Percentiles rank a stretch among this genome's conserved stretches.
These are phyloP conservation scores for Oehlia diaphana DNA, from an alignment of 192 early-diverging fungal genomes.

Conservation along the genomic window DNA sequence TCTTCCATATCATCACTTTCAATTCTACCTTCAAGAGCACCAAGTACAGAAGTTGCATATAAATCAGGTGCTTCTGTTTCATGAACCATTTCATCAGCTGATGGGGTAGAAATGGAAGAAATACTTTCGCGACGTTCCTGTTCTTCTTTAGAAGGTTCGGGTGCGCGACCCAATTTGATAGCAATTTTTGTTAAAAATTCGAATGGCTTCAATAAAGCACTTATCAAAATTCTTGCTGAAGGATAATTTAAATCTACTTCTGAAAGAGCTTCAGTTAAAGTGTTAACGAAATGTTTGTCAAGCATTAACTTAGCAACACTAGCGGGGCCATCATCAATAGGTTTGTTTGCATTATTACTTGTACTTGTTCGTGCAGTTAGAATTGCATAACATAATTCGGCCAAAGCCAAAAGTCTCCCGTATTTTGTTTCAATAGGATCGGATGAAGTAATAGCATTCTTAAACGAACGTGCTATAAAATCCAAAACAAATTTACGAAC, in stretches of 20 bases:
- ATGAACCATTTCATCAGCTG: conserved; percentile 33
- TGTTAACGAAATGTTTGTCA: conserved; percentile 81
- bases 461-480: conserved; percentile 59
- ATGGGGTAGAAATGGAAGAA: conserved; percentile 46
- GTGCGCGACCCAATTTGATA: conserved; percentile 77
- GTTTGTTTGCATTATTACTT: conserved; percentile 24
- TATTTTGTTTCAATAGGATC: conserved; percentile 60
- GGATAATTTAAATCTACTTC: conserved; percentile 94
- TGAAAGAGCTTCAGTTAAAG: conserved; percentile 75
- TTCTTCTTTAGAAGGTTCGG: conserved; percentile 52
- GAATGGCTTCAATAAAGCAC: conserved; percentile 80
- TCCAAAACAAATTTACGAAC: conserved; percentile 71
- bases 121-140: conserved; percentile 43
- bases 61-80: conserved; percentile 74
- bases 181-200: conserved; percentile 88
- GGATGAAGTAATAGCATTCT: conserved; percentile 55
- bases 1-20: conserved; percentile 67
- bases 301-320: conserved; percentile 79
- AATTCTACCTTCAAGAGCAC: conserved; percentile 76
- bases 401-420: conserved; percentile 64
- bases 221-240: conserved; percentile 70
- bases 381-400: conserved; percentile 68
- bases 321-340: conserved; percentile 58
- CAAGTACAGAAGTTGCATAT: conserved; percentile 80
- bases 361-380: conserved; percentile 53